These are phyloP conservation scores for Quercus engelmannii DNA, from an alignment of 306 rosid genomes.

Conservation along the genomic window DNA sequence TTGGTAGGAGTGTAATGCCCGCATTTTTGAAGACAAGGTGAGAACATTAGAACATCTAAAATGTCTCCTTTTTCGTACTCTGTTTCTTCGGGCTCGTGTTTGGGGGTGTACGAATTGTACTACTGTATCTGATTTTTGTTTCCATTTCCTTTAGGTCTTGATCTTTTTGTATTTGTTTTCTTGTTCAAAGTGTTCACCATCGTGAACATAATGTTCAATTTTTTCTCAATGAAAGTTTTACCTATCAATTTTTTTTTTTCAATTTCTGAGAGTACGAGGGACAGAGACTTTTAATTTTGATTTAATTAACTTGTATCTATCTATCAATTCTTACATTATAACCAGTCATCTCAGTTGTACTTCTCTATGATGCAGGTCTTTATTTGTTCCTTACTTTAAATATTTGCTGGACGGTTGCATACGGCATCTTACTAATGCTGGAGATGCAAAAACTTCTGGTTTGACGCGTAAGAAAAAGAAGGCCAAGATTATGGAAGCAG, in stretches of 20 bases:
- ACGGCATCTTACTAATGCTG: conserved; percentile 49
- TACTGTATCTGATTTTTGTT: no score
- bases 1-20: no score
- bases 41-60: no score
- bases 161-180: no score
- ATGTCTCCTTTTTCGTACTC: no score
- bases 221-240: no score
- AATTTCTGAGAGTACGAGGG: neutral
- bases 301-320: neutral
- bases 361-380: conserved; percentile 53
- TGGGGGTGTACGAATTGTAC: no score
- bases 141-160: no score
- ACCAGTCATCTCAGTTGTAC: neutral
- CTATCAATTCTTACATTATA: neutral
- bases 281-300: neutral
- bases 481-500: conserved; percentile 56
- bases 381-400: conserved; percentile 93
- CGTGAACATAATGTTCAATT: no score
- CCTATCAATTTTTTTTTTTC: neutral
- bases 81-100: no score
- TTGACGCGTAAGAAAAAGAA: conserved; percentile 62
- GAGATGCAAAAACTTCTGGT: conserved; percentile 39
- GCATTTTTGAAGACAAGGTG: no score
- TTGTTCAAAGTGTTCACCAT: no score
- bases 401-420: conserved; percentile 75